Conservation (phyloP, 768 basidiomycete species). For the Termitomyces sp. region DNA sequence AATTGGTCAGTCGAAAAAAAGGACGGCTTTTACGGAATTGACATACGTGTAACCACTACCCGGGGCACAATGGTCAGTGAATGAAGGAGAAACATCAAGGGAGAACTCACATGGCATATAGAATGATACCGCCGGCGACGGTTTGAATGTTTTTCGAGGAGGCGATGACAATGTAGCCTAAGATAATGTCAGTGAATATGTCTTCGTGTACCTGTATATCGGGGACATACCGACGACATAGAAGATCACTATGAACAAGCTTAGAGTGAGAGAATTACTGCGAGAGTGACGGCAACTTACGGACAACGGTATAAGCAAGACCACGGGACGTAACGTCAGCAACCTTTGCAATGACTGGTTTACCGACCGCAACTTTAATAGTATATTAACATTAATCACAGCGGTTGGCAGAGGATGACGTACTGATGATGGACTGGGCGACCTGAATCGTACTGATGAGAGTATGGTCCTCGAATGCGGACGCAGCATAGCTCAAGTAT, state of each 20-base stretch:
- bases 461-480: conserved; percentile 49
- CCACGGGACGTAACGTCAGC: conserved; percentile 70
- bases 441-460: conserved; percentile 52
- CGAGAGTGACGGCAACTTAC: conserved; percentile 32
- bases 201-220: background rate
- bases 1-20: conserved; percentile 10
- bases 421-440: conserved; percentile 51
- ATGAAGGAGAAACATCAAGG: conserved; percentile 4
- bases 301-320: conserved; percentile 52
- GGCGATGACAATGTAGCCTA: conserved; percentile 52
- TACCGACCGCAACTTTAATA: conserved; percentile 37
- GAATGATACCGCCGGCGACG: conserved; percentile 50
- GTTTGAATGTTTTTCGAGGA: conserved; percentile 40
- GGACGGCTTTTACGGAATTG: conserved; percentile 3
- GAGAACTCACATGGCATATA: conserved; percentile 49
- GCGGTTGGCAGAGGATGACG: conserved; percentile 7
- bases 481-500: conserved; percentile 58
- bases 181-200: background rate
- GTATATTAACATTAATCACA: background rate
- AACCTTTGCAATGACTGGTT: conserved; percentile 74
- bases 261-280: background rate
- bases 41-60: conserved; percentile 58
- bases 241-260: conserved; percentile 38
- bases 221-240: conserved; percentile 50
- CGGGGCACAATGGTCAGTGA: conserved; percentile 19